Evolutionary conservation across 2,329 filamentous ascomycete genomes (phyloP).

Genomic region (Fusarium sp.): DNA sequence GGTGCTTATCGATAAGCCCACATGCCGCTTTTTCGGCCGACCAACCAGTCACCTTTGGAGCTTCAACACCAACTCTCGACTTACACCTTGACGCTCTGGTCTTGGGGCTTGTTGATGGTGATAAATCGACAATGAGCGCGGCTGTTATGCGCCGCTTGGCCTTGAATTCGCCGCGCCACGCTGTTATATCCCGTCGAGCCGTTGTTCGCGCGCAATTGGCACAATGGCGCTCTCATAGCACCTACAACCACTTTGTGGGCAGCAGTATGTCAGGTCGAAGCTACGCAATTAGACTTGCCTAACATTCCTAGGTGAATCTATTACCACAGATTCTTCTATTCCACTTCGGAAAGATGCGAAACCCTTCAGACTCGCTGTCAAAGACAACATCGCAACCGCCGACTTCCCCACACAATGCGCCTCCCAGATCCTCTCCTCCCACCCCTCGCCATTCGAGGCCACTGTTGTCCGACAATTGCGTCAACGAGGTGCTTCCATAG

Average conservation of each 20-base stretch:
- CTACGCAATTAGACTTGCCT: slow-evolving; percentile 10
- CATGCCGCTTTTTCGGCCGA: slow-evolving; percentile 28
- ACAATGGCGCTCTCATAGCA: slow-evolving; percentile 46
- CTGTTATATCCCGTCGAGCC: neutral
- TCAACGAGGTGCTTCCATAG: slow-evolving; percentile 69
- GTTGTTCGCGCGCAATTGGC: slow-evolving; percentile 10
- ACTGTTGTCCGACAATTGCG: slow-evolving; percentile 80
- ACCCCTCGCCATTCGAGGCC: slow-evolving; percentile 83
- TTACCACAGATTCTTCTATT: slow-evolving; percentile 11
- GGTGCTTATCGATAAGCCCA: slow-evolving; percentile 39
- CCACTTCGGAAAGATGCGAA: slow-evolving; percentile 37
- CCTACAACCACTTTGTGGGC: slow-evolving; percentile 53
- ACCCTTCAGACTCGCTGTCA: slow-evolving; percentile 69
- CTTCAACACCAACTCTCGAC: slow-evolving; percentile 9
- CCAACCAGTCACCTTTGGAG: slow-evolving; percentile 8
- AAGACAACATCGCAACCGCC: slow-evolving; percentile 80
- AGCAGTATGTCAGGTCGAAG: slow-evolving; percentile 41
- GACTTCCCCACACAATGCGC: slow-evolving; percentile 83
- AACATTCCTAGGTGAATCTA: slow-evolving; percentile 25
- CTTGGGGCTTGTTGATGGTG: slow-evolving; percentile 35
- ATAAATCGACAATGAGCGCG: slow-evolving; percentile 47
- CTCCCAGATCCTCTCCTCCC: slow-evolving; percentile 77
- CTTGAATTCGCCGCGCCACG: neutral
- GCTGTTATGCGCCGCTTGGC: slow-evolving; percentile 45
- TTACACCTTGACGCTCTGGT: slow-evolving; percentile 12